Evolutionary conservation across 352 stramenopile genomes (phyloP), one percentile per base, ranked within the genome.

Genomic region (Pythium brachiatum): DNA sequence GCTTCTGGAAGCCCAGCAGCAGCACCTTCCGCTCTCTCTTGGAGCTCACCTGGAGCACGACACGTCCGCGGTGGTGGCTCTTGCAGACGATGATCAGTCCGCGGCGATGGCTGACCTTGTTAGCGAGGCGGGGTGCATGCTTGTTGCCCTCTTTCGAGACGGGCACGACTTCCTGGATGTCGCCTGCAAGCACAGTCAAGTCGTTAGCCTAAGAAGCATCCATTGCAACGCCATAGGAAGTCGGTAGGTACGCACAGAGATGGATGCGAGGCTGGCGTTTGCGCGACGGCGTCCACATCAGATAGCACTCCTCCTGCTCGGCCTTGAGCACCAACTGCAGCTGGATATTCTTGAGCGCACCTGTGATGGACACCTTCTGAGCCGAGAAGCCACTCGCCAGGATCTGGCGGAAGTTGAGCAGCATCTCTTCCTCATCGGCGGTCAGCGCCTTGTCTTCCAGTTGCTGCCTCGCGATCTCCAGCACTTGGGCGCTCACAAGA

Each of bases 241-340:
- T 2, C 7, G 15, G 31, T 23, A 63, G 34, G 7, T 8, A 81
- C 79, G 26, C 69, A 92, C 83, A 71, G 13, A 90, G 46, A 44
- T 86, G 60, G 34, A 89, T 84, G 1, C 78, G 70, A 2, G 83
- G 77, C 16, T 81, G 68, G 23, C 77, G 81, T 69, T 92, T 92
- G 46, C 81, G 70, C 15, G 83, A 92, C 25, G 83, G 83, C 12
- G 69, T 78, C 83, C 83, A 92, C 44, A 79, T 90, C 18, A 92
- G 69, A 46, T 88, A 89, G 55, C 75, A 89, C 53, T 88, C 79
- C 9, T 81, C 71, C 12, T 64, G 56, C 7, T 76, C 57, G 8
- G 62, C 3, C 34, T 86, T 72, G 27, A 82, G 54, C 8, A 88
- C 80, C 27, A 90, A 58, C 20, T 71, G 69, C 16, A 91, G 67